phyloP scores from a whole-genome alignment of 1,139 yeast genomes.

The Taphrina betulina region DNA sequence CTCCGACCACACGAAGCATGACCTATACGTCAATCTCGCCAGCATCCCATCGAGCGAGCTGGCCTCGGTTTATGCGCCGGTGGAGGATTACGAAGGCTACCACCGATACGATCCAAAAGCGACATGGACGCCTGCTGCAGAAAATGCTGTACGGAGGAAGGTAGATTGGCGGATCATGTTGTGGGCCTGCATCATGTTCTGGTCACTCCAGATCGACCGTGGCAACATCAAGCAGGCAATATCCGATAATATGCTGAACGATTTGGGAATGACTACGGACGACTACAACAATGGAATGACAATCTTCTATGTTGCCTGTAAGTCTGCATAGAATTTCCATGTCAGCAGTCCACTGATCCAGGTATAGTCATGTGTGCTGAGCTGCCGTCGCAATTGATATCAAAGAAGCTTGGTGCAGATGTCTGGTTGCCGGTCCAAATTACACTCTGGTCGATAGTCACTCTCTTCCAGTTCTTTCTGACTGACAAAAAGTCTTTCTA shows the following conservation, averaged over 20 bases:
- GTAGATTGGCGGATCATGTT: slow-evolving; percentile 51
- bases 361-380: slow-evolving; percentile 55
- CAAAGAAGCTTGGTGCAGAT: slow-evolving; percentile 57
- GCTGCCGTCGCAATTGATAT: slow-evolving; percentile 56
- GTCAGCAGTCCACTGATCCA: no score
- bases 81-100: slow-evolving; percentile 55
- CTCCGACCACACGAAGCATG: no score
- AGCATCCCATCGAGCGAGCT: no score
- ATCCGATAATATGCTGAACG: slow-evolving; percentile 52
- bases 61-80: slow-evolving; percentile 42
- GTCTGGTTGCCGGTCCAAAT: slow-evolving; percentile 57
- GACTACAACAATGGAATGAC: slow-evolving; percentile 55
- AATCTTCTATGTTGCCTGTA: slow-evolving; percentile 49
- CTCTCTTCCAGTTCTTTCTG: slow-evolving; percentile 51
- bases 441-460: slow-evolving; percentile 53
- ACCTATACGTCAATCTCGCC: no score
- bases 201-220: slow-evolving; percentile 55
- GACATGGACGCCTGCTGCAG: slow-evolving; percentile 53
- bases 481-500: slow-evolving; percentile 47
- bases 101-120: slow-evolving; percentile 51
- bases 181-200: slow-evolving; percentile 53
- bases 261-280: slow-evolving; percentile 50
- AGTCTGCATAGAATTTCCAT: no score
- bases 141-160: slow-evolving; percentile 48
- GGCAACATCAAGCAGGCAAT: slow-evolving; percentile 55